phyloP scores from a whole-genome alignment of 495 filamentous ascomycete genomes.

The Penicillium canariense region DNA sequence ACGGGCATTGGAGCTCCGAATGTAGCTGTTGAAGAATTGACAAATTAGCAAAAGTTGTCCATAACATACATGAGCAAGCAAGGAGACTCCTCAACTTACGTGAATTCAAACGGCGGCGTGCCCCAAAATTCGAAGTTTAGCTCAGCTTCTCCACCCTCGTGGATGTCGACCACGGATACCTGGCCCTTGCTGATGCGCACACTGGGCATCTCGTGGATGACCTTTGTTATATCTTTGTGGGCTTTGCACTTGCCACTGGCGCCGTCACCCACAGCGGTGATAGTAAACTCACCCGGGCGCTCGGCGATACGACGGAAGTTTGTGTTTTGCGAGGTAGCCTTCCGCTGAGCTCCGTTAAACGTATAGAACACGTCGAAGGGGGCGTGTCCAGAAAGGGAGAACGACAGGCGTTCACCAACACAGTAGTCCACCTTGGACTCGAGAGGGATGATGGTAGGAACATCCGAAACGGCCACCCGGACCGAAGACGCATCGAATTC shows the following conservation, averaged over 20 bases:
- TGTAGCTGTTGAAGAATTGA: slow-evolving; percentile 60
- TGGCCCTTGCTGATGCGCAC: slow-evolving; percentile 82
- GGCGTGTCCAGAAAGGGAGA: slow-evolving; percentile 79
- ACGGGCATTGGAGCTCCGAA: slow-evolving; percentile 76
- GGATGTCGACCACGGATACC: slow-evolving; percentile 80
- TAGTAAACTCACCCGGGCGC: slow-evolving; percentile 79
- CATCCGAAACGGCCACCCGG: slow-evolving; percentile 84
- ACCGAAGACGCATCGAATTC: slow-evolving; percentile 68
- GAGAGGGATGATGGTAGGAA: slow-evolving; percentile 83
- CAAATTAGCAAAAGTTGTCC: slow-evolving; percentile 2
- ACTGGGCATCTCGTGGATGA: slow-evolving; percentile 87
- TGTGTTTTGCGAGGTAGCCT: slow-evolving; percentile 70
- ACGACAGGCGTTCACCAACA: slow-evolving; percentile 89
- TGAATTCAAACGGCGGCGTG: slow-evolving; percentile 95
- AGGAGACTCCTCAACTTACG: slow-evolving; percentile 53
- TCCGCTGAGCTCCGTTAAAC: slow-evolving; percentile 74
- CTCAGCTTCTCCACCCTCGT: slow-evolving; percentile 90
- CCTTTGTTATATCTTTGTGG: slow-evolving; percentile 67
- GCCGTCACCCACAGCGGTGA: slow-evolving; percentile 79
- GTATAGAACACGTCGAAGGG: slow-evolving; percentile 93
- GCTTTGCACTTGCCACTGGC: slow-evolving; percentile 76
- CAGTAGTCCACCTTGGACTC: slow-evolving; percentile 88
- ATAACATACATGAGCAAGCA: neutral
- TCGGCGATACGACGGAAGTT: slow-evolving; percentile 91
- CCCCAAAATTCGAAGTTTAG: slow-evolving; percentile 92